These are phyloP conservation scores for Lolium rigidum DNA, from an alignment of 176 grass and related monocot genomes.

Conservation along the genomic window DNA sequence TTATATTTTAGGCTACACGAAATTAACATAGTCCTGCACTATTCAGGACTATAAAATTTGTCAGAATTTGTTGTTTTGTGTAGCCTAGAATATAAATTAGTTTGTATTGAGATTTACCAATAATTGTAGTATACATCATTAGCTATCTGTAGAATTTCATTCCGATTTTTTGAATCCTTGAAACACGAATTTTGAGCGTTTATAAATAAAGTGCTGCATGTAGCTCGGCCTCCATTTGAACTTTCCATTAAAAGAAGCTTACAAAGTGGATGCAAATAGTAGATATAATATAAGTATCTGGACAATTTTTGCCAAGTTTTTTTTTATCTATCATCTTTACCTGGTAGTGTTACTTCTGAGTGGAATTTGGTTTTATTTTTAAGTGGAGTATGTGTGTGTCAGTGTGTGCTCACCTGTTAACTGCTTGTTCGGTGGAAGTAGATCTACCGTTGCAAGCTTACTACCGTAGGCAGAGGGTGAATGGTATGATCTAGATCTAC, in stretches of 20 bases:
- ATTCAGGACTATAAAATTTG: too few relatives aligned
- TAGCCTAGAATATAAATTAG: too few relatives aligned
- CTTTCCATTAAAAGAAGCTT: background rate
- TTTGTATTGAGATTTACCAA: too few relatives aligned
- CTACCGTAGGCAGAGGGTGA: background rate
- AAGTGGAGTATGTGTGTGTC: background rate
- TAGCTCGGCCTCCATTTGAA: too few relatives aligned
- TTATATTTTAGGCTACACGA: too few relatives aligned
- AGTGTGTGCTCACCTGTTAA: background rate
- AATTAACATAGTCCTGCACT: too few relatives aligned
- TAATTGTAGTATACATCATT: too few relatives aligned
- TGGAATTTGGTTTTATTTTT: background rate
- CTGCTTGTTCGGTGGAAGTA: background rate
- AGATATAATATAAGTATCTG: background rate
- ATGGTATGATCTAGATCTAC: slow-evolving; percentile 19
- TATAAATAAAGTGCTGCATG: too few relatives aligned
- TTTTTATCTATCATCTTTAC: background rate
- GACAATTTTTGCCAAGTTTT: background rate
- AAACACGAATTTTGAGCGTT: too few relatives aligned
- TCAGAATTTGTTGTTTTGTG: too few relatives aligned
- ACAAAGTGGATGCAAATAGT: background rate
- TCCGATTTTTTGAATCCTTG: too few relatives aligned
- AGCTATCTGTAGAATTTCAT: too few relatives aligned
- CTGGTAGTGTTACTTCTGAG: background rate
- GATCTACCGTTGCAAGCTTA: background rate